Base-by-base conservation (phyloP, 2,329 filamentous ascomycete genomes). In the Aspergillus calidoustus region DNA sequence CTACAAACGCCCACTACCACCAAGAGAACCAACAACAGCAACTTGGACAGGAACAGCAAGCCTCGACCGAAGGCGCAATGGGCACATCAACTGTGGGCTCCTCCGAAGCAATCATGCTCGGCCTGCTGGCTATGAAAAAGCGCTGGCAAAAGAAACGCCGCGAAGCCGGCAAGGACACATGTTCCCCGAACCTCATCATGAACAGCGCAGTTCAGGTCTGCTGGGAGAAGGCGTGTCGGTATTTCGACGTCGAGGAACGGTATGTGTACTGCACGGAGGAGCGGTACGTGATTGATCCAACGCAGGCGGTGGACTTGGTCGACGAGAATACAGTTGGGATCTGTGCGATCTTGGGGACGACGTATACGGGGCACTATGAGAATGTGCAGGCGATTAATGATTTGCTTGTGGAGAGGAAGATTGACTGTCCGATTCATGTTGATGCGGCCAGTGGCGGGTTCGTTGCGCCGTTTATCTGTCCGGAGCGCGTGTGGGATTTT, bases 321-420 rank as follows among this genome's bases (percentile, higher is more conserved):
- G 89, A 92, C 64, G 89, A 91, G 75, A 91, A 91, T 67, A 92
- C 89, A 0, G 91, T 92, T 67, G 89, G 89, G n/a, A 79, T 92
- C 0, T 91, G 90, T 69, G 87, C 89, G 0, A 91, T 91, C 57
- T 70, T 92, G 5, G 89, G 89, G 3, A 88, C 84, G 54, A 92
- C 89, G 0, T 92, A 91, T 67, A 92, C 89, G 0, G 89, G 89
- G 0, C 88, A 91, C 70, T 91, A 88, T 64, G 89, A 91, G 74
- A 88, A 89, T 0, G 88, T 91, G 0, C 86, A 90, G 71, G 86
- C 88, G 68, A 84, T 92, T 22, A 86, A 84, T 22, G 82, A 87
- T 19, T 83, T 91, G 13, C 78, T 92, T 2, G 87, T 91, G 64
- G 80, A 85, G 48, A 60, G 53, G 11, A 64, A 66, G 2, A 61